Evolutionary conservation across 345 rosid genomes (phyloP), one percentile per base, ranked within the genome.

Genomic region (Cardiospermum halicacabum): DNA sequence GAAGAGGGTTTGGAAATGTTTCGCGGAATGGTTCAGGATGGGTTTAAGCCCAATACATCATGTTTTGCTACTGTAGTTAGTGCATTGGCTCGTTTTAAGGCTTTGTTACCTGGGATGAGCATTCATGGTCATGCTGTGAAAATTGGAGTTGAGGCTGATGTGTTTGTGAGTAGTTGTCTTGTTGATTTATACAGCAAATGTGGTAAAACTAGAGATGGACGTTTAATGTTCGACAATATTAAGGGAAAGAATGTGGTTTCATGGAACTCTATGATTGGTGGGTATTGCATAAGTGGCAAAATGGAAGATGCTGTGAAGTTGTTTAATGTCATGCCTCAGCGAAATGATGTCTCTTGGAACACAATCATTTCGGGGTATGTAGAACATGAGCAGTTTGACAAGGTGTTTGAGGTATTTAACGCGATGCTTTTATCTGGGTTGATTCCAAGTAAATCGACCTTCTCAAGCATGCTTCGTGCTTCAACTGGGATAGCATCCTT

Each of bases 181-280:
- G 65, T 85, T 67, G 88, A 85, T 15, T 64, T 85, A 48, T 85
- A 85, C 60, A 70, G 86, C 62, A 83, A 76, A 67, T 78, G 85
- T 47, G 77, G 80, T 32, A 59, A 81, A 62, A 75, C 72, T 24
- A 59, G 39, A 45, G 72, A 71, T 30, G 88, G 78, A n/a, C 71
- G 79, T 42, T 27, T 69, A 47, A 67, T 83, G 48, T 83, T 83
- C 12, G 77, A 81, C 58, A 72, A 72, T 0, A 65, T 69, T n/a
- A 19, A 37, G 22, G 67, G 54, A 34, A 82, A 74, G 65, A 81
- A 64, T 55, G 78, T 72, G 18, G 84, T 83, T 59, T 75, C 72
- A 25, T 76, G 86, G 86, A 85, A 83, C 63, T 67, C 83, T 37
- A 81, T 85, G 83, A 56, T 83, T 26, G 56, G 75, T 28, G 86